Base-by-base conservation (phyloP, 2,329 filamentous ascomycete genomes). In the Fusarium lyarnte region DNA sequence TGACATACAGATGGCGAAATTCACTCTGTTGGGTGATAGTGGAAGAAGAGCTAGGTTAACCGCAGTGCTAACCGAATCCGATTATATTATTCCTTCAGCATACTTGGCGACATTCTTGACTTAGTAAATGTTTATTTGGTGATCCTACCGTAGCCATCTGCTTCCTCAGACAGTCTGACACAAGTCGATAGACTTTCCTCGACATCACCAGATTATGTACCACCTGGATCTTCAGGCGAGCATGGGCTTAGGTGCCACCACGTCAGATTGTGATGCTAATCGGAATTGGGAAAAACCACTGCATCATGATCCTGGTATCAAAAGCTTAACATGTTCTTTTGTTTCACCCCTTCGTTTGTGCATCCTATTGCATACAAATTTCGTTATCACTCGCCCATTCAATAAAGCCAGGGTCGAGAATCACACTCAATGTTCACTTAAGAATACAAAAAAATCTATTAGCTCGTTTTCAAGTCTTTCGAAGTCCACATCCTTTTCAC, bases 381-480 rank as follows among this genome's bases (percentile, higher is more conserved):
- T 39, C 13, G 49, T n/a, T 29, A n/a, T 29, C 14, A 21, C 33
- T 27, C 49, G n/a, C 23, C 19, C 33, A 14, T 36, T 36, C 13
- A 42, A 29, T 11, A 25, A 21, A 17, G n/a, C 8, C 11, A 23
- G 6, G 12, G 23, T 33, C 5, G 31, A 45, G 17, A 36, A 27
- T 42, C 25, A 58, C n/a, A 54, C 14, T 19, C 36, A 38, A 38
- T 45, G 25, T 6, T 38, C 31, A 35, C n/a, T 25, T 43, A 68
- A 57, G 35, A 73, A 69, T 68, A 67, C 19, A 46, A 76, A 64
- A 74, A 74, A 73, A 73, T 77, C 75, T 77, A 77, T 76, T 75
- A 72, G 62, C 29, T 70, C 66, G 42, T 73, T 76, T 77, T 76
- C 33, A 75, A 59, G 66, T 72, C 64, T 77, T 75, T 58, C 63